Evolutionary conservation across 257 asterid species (phyloP).

Genomic region (Anisodus acutangulus): DNA sequence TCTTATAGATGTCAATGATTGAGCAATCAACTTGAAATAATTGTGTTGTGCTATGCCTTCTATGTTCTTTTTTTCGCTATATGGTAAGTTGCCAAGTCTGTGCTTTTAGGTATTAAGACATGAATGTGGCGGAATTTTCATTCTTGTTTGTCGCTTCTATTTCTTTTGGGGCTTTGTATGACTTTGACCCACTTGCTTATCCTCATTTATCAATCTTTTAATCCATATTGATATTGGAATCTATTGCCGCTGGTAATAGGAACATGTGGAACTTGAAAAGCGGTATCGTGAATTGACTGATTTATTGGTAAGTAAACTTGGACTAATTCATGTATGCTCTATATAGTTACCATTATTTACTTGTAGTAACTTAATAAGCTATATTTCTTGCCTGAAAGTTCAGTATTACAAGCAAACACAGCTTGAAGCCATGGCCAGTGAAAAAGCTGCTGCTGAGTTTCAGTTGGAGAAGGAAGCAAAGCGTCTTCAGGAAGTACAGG

Average conservation of each 20-base stretch:
- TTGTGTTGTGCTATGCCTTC: background rate
- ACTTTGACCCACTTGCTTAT: background rate
- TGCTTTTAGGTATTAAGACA: background rate
- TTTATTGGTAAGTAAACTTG: conserved; percentile 64
- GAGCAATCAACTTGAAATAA: background rate
- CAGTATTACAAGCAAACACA: conserved; percentile 99
- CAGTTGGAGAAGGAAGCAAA: conserved; percentile 97
- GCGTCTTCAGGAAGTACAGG: conserved; percentile 88
- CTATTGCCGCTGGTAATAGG: conserved; percentile 51
- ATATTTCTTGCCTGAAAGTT: conserved; percentile 26
- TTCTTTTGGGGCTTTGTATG: conserved; percentile 23
- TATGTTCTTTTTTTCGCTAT: background rate
- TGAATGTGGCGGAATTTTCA: background rate
- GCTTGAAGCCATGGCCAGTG: conserved; percentile 96
- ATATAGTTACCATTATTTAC: conserved; percentile 12
- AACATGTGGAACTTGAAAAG: conserved; percentile 96
- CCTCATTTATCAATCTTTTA: conserved; percentile 2
- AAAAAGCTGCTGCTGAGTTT: conserved; percentile 99
- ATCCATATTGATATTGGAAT: background rate
- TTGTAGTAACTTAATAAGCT: conserved; percentile 1
- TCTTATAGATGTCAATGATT: conserved; percentile 19
- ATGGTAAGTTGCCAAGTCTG: background rate
- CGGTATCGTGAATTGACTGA: conserved; percentile 99
- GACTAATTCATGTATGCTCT: conserved; percentile 25
- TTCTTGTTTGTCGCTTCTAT: conserved; percentile 3